Evolutionary conservation across 2,329 filamentous ascomycete genomes (phyloP), one percentile per base, ranked within the genome.

Genomic region (Pseudogymnoascus verrucosus): DNA sequence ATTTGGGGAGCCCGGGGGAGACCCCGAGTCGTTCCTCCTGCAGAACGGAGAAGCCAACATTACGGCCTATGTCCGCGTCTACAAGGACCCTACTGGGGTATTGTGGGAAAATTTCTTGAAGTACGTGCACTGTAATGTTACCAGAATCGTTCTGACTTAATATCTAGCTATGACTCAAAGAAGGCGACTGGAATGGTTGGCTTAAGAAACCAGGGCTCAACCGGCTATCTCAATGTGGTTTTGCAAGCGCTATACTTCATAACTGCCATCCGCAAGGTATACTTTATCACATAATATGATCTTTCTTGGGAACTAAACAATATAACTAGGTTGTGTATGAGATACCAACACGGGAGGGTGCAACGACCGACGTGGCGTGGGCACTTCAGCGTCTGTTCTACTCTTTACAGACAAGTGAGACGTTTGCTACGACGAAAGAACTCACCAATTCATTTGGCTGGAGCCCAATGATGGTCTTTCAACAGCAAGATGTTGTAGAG

Each of bases 401-500:
- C 73, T 90, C 92, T 69, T 81, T 99, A 21, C 95, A 99, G 75
- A 96, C 92, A 12, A 93, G 88, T 42, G 87, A 88, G 62, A 79
- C 81, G 34, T 91, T 95, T 0, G 93, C 99, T 1, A 85, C 90
- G 39, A 99, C 95, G 1, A 91, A 89, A 61, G 95, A 99, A 73
- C 84, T 99, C 39, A 99, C 95, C 5, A 90, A 91, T 69, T 97
- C 95, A 0, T 99, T 99, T 74, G 95, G 95, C 23, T 99, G 95
- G 95, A 93, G 99, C 71, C 96, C 93, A 2, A 86, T 91, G 67
- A 93, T 98, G 73, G 96, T 98, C 62, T 99, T 99, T 70, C 93
- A 98, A 77, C 95, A 99, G 74, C 95, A 99, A 76, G 95, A 99
- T 76, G 95, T 99, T 6, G 95, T 99, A 75, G 95, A 99, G 75